Evolutionary conservation across 148 eudicot species (phyloP).

Genomic region (Silene uniflora): DNA sequence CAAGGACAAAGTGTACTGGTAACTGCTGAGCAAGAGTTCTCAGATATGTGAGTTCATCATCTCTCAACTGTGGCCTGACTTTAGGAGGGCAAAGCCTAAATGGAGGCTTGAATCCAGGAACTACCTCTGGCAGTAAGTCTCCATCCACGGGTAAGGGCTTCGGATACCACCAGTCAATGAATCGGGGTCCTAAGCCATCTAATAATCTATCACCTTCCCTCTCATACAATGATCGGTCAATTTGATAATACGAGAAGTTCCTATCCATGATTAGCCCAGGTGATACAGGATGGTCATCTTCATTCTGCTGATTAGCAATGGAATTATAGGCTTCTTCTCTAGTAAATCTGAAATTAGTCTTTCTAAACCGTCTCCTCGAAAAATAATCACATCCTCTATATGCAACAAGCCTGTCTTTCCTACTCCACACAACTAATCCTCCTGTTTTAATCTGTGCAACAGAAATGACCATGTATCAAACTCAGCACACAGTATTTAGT

Average conservation of each 20-base stretch:
- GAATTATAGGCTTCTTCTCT: constrained; percentile 19
- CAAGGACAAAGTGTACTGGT: constrained; percentile 94
- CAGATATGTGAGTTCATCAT: constrained; percentile 80
- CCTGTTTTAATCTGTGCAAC: constrained; percentile 74
- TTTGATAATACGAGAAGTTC: constrained; percentile 23
- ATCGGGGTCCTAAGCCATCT: constrained; percentile 94
- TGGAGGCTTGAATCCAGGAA: constrained; percentile 77
- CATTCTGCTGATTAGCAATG: constrained; percentile 16
- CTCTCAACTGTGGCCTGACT: constrained; percentile 54
- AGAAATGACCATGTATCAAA: constrained; percentile 21
- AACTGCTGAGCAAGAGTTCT: constrained; percentile 79
- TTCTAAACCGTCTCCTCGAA: constrained; percentile 15
- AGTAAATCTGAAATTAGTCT: constrained; percentile 4
- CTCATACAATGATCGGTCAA: constrained; percentile 56
- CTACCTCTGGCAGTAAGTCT: constrained; percentile 75
- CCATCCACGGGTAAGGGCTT: constrained; percentile 95
- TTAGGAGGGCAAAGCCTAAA: constrained; percentile 67
- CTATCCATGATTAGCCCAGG: constrained; percentile 17
- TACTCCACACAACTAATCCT: constrained; percentile 88
- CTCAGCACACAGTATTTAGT: neutral
- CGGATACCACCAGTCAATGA: constrained; percentile 91
- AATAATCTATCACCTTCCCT: constrained; percentile 86
- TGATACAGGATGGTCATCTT: constrained; percentile 18
- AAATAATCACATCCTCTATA: constrained; percentile 71
- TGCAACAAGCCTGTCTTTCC: constrained; percentile 70